Base-by-base conservation (phyloP, 768 basidiomycete species). In the Erythrobasidium yunnanense region DNA sequence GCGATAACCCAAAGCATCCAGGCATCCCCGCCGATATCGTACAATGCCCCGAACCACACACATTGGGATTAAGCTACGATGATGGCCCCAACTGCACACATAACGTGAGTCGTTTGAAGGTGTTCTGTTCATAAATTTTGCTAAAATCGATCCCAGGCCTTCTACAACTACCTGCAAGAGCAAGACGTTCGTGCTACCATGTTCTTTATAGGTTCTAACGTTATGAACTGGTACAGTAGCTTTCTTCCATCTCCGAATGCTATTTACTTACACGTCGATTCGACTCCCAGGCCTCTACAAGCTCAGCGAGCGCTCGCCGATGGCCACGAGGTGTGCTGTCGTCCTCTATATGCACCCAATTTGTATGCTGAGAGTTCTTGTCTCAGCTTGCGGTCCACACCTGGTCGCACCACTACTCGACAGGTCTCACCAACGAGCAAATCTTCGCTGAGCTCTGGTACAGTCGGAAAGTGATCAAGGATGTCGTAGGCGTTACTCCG, bases 121-220 rank as follows among this genome's bases (percentile, higher is more conserved):
- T 54, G 4, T 13, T 4, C 34, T 29, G 52, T n/a, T 27, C 29
- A 54, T 4, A 25, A 13, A 22, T 4, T 20, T 6, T 55, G 25
- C 33, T 55, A 22, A 55, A 7, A 11, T 15, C 30, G 27, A n/a
- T 2, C 54, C 3, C 54, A 55, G 54, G 54, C 74, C 11, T 73
- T 78, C 56, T 79, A 77, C 71, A 75, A 78, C 65, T 76, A 71
- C 68, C 70, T 78, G 17, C 17, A 66, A 51, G 54, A 71, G n/a
- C 65, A 77, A 23, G 71, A 77, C 2, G 74, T 76, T 54, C 75
- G 73, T 55, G 77, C 78, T 2, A 75, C 78, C 7, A 71, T 79
- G 70, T 77, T 76, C 71, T 78, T 75, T 71, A 77, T 79, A 66
- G 78, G 78, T 0, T 75, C 74, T 20, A 79, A 79, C 70, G 76